Evolutionary conservation across 2,329 filamentous ascomycete genomes (phyloP).

Genomic region (Sporothrix mexicana): DNA sequence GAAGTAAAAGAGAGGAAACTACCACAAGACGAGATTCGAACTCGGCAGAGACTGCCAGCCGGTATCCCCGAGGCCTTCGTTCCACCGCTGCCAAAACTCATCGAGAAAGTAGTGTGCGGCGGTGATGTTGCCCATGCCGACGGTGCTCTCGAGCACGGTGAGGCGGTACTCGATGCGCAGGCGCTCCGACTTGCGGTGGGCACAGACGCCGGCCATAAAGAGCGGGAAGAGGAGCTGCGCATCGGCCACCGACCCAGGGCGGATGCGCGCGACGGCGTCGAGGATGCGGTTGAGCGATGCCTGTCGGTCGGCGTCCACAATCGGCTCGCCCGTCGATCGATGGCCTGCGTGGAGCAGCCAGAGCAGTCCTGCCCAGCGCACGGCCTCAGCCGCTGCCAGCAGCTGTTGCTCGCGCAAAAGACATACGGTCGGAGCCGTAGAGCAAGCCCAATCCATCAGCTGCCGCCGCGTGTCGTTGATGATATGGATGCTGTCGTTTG

Average conservation of each 20-base stretch:
- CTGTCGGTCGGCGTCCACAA: neutral
- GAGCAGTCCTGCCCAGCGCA: neutral
- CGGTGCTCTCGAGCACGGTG: neutral
- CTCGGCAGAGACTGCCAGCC: neutral
- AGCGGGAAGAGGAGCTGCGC: conserved; percentile 16
- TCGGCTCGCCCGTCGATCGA: neutral
- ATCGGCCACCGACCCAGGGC: neutral
- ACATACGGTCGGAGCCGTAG: neutral
- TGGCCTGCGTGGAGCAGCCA: neutral
- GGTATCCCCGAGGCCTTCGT: neutral
- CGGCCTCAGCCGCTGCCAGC: neutral
- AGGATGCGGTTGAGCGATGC: neutral
- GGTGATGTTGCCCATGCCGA: conserved; percentile 13
- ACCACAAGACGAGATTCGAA: neutral
- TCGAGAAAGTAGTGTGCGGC: neutral
- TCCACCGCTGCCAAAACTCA: conserved; percentile 14
- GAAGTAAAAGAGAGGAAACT: neutral
- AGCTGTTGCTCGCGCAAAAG: neutral
- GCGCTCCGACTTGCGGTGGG: neutral
- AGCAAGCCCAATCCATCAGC: neutral
- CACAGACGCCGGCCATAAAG: conserved; percentile 3
- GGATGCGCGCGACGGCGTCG: neutral
- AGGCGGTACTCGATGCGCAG: conserved; percentile 16
- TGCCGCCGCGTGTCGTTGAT: neutral
- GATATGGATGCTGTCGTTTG: neutral